A percentile compares a stretch with the other conserved stretches of the same genome.
Conservation (phyloP, 805 yeast species). For the Zygosaccharomyces kombuchaensis region DNA sequence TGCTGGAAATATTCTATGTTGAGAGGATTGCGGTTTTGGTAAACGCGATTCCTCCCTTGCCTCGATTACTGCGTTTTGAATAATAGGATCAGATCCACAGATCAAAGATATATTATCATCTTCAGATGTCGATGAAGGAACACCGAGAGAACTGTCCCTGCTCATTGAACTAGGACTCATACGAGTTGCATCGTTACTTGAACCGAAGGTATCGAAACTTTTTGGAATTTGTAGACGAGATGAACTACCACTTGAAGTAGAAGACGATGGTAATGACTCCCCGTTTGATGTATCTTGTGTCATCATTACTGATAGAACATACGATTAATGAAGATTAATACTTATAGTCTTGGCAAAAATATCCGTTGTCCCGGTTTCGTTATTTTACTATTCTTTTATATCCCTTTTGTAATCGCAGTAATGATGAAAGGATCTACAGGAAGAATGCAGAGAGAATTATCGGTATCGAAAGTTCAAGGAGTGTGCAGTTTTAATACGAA, state of each 20-base stretch:
- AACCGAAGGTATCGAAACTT: neutral
- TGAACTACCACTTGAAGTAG: too few species aligned
- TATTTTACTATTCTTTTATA: neutral
- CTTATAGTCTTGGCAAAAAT: neutral
- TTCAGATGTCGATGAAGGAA: neutral
- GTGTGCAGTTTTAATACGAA: too few species aligned
- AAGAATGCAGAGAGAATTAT: too few species aligned
- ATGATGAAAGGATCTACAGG: neutral
- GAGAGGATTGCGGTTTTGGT: neutral
- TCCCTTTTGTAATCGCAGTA: too few species aligned
- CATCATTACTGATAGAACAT: neutral
- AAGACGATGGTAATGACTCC: neutral
- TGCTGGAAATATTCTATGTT: conserved; percentile 37
- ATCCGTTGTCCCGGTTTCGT: neutral
- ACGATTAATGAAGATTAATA: neutral
- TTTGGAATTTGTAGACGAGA: too few species aligned
- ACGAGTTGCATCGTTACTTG: neutral
- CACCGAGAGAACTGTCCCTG: neutral
- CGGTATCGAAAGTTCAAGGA: too few species aligned
- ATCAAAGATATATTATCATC: neutral
- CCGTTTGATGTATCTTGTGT: neutral
- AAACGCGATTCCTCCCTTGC: conserved; percentile 8
- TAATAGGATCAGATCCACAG: neutral
- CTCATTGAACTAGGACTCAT: neutral
- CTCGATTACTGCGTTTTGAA: neutral